These are phyloP conservation scores for Cyberlindnera nakhonratchasimensis DNA, from an alignment of 805 yeast genomes.

Conservation along the genomic window DNA sequence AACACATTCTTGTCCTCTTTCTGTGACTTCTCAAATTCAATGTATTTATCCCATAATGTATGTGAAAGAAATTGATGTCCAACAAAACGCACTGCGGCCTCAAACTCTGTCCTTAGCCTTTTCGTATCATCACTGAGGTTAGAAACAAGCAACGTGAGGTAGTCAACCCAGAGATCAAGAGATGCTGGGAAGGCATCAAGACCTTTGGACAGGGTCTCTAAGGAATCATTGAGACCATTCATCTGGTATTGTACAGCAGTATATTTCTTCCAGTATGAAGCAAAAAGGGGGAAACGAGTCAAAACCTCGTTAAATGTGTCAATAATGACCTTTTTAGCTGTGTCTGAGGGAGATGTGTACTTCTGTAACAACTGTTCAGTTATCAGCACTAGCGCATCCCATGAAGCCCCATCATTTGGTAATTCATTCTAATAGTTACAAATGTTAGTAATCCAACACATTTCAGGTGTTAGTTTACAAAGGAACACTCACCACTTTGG, in stretches of 20 bases:
- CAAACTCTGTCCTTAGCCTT: constrained; percentile 41
- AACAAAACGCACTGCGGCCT: constrained; percentile 44
- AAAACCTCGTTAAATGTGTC: constrained; percentile 41
- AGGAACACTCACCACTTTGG: constrained; percentile 17
- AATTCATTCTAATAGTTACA: constrained; percentile 5
- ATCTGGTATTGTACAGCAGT: constrained; percentile 53
- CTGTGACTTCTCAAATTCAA: constrained; percentile 54
- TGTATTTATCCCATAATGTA: constrained; percentile 74
- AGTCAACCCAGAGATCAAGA: constrained; percentile 68
- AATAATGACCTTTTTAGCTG: constrained; percentile 30
- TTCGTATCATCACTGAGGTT: constrained; percentile 34
- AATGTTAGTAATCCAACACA: constrained; percentile 2
- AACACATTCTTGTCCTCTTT: constrained; percentile 36
- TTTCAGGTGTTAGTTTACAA: not conserved
- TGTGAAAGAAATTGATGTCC: constrained; percentile 79
- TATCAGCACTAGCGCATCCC: constrained; percentile 38
- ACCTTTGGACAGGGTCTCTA: constrained; percentile 40
- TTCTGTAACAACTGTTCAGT: constrained; percentile 33
- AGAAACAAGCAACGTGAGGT: constrained; percentile 48
- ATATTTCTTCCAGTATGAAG: constrained; percentile 63
- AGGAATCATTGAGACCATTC: constrained; percentile 50
- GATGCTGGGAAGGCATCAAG: constrained; percentile 52
- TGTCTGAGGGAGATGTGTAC: constrained; percentile 32
- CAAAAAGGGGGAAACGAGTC: constrained; percentile 52
- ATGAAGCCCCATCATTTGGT: constrained; percentile 33